These are phyloP conservation scores for Lecanosticta acicola DNA, from an alignment of 2,329 filamentous ascomycete species.

Conservation along the genomic window DNA sequence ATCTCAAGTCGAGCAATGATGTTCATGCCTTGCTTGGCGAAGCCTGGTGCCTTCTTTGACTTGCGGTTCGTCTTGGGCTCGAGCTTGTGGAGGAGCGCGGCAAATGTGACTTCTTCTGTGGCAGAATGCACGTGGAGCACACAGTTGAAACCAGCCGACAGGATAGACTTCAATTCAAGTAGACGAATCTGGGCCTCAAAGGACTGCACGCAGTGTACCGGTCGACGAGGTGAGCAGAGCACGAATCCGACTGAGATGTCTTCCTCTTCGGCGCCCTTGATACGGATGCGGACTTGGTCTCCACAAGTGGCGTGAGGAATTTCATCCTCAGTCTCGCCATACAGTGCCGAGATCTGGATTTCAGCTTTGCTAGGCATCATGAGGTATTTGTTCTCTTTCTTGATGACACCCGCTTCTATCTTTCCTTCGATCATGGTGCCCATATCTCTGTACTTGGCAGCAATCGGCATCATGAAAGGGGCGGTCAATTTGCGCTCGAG, in stretches of 20 bases:
- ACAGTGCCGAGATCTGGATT: constrained; percentile 76
- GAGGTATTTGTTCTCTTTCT: constrained; percentile 77
- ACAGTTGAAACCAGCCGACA: constrained; percentile 94
- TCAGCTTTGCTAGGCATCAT: constrained; percentile 94
- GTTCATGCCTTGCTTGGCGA: constrained; percentile 73
- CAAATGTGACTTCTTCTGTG: constrained; percentile 94
- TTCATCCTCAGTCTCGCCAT: constrained; percentile 95
- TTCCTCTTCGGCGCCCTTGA: constrained; percentile 95
- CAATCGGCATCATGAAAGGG: constrained; percentile 98
- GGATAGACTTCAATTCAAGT: constrained; percentile 87
- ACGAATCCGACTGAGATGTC: constrained; percentile 95
- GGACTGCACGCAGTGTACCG: constrained; percentile 79
- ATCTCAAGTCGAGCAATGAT: constrained; percentile 92
- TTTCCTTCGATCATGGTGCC: constrained; percentile 97
- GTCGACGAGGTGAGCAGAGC: constrained; percentile 86
- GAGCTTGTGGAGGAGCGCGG: constrained; percentile 80
- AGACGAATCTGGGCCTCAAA: constrained; percentile 98
- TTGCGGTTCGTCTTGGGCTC: constrained; percentile 91
- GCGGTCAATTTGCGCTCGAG: constrained; percentile 94
- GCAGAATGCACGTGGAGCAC: constrained; percentile 96
- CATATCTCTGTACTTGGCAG: constrained; percentile 94
- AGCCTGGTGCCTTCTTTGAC: constrained; percentile 88
- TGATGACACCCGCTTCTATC: constrained; percentile 88
- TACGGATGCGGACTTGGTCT: constrained; percentile 86
- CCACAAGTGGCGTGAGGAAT: constrained; percentile 75